These are phyloP conservation scores for Xylaria curta DNA, from an alignment of 495 filamentous ascomycete genomes.

Conservation along the genomic window DNA sequence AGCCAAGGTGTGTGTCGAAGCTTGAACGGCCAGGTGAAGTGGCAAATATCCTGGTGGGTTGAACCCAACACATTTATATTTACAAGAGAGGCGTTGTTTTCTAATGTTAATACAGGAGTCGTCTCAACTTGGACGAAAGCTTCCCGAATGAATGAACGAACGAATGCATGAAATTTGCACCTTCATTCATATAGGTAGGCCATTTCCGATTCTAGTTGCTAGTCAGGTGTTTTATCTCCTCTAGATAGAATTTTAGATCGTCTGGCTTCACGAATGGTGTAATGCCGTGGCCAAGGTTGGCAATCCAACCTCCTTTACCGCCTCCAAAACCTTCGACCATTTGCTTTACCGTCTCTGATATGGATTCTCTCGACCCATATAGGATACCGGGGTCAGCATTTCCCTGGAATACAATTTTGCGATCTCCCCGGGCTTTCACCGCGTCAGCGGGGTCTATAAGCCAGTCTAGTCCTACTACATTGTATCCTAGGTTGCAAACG, in stretches of 20 bases:
- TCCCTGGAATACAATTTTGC: constrained; percentile 81
- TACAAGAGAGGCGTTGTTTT: constrained; percentile 9
- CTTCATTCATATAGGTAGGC: background rate
- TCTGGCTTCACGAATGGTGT: constrained; percentile 94
- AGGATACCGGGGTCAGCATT: constrained; percentile 94
- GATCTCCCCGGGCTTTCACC: constrained; percentile 72
- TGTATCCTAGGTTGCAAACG: constrained; percentile 85
- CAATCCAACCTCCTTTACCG: constrained; percentile 70
- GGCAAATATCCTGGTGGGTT: constrained; percentile 52
- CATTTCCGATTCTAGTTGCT: constrained; percentile 37
- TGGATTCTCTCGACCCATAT: constrained; percentile 81
- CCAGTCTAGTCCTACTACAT: constrained; percentile 95
- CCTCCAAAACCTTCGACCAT: constrained; percentile 85
- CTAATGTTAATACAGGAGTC: constrained; percentile 30
- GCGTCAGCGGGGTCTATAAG: constrained; percentile 88
- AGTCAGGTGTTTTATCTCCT: constrained; percentile 82
- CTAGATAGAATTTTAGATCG: constrained; percentile 88
- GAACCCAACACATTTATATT: background rate
- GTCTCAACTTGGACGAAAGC: constrained; percentile 35
- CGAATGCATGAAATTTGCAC: constrained; percentile 16
- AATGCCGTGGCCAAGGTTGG: constrained; percentile 91
- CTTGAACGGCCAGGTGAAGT: constrained; percentile 46
- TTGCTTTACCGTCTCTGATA: constrained; percentile 76
- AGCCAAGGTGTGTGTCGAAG: constrained; percentile 54
- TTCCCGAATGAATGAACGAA: constrained; percentile 33